Percentiles rank a stretch among this genome's conserved stretches.
phyloP scores from a whole-genome alignment of 441 rosid genomes.

The Pelargonium fulgidum region DNA sequence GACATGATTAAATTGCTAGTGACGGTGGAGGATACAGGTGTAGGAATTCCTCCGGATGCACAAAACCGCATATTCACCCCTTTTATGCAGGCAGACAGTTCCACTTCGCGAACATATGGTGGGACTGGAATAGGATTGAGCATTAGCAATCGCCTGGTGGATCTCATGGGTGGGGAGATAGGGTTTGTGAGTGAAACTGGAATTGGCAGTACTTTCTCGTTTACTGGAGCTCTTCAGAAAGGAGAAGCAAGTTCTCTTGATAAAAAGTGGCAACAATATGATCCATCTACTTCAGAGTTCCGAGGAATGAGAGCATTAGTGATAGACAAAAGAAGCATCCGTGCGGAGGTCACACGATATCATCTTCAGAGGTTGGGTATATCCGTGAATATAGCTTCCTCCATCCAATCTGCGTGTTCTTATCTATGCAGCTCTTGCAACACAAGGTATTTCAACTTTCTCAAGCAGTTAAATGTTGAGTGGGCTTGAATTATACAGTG shows the following conservation, averaged over 20 bases:
- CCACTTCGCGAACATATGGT: constrained; percentile 90
- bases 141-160: constrained; percentile 80
- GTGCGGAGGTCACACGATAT: constrained; percentile 76
- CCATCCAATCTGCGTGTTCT: constrained; percentile 41
- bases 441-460: constrained; percentile 35
- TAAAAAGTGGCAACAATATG: constrained; percentile 40
- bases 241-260: constrained; percentile 40
- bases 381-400: constrained; percentile 36
- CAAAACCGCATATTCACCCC: constrained; percentile 82
- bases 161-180: constrained; percentile 90
- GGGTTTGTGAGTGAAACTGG: constrained; percentile 76
- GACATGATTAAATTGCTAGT: constrained; percentile 56
- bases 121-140: constrained; percentile 97
- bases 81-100: constrained; percentile 96
- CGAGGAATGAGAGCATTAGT: constrained; percentile 62
- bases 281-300: constrained; percentile 42
- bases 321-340: constrained; percentile 60
- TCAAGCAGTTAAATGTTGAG: not conserved
- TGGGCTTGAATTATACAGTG: not conserved
- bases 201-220: constrained; percentile 80
- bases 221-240: constrained; percentile 59
- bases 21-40: constrained; percentile 91
- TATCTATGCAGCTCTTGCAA: constrained; percentile 27
- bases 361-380: constrained; percentile 77
- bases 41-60: constrained; percentile 73